A percentile compares a stretch with the other conserved stretches of the same genome.
Conservation (phyloP, 169 alveolate genomes). For the Cyclospora cayetanensis region DNA sequence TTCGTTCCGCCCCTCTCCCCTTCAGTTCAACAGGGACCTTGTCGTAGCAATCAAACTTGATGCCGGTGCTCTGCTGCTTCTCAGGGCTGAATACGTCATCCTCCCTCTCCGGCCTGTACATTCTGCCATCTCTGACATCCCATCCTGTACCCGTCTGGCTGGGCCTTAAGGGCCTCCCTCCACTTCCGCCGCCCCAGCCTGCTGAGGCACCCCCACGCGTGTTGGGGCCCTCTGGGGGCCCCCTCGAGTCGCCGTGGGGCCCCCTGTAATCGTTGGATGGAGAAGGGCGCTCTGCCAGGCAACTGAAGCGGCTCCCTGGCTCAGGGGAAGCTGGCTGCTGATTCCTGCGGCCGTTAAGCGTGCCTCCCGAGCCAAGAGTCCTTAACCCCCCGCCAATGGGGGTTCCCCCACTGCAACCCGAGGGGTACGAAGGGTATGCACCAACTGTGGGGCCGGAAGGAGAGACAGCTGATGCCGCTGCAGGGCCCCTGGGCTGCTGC, state of each 20-base stretch:
- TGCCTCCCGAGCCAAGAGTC: not conserved
- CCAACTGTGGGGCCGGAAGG: not conserved
- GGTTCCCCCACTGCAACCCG: not conserved
- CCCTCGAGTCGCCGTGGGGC: not conserved
- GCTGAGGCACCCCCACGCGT: not conserved
- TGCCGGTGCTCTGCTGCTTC: constrained; percentile 77
- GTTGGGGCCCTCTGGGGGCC: constrained; percentile 6
- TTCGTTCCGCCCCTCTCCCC: constrained; percentile 76
- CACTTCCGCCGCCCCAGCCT: not conserved
- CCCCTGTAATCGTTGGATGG: not conserved
- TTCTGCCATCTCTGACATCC: constrained; percentile 80
- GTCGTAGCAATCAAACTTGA: constrained; percentile 80
- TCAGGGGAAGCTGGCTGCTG: constrained; percentile 5
- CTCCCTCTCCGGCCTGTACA: constrained; percentile 62
- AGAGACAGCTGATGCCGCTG: constrained; percentile 20
- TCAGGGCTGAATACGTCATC: constrained; percentile 75
- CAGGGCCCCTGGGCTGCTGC: constrained; percentile 22
- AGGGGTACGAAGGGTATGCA: constrained; percentile 16
- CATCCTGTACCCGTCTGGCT: constrained; percentile 73
- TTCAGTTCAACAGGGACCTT: constrained; percentile 81
- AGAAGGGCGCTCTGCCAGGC: constrained; percentile 20
- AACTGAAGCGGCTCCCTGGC: constrained; percentile 12
- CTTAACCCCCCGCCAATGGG: not conserved
- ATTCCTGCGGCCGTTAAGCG: constrained; percentile 1
- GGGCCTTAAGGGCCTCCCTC: not conserved